phyloP scores from a whole-genome alignment of 768 basidiomycete genomes.

The Hericium erinaceus region DNA sequence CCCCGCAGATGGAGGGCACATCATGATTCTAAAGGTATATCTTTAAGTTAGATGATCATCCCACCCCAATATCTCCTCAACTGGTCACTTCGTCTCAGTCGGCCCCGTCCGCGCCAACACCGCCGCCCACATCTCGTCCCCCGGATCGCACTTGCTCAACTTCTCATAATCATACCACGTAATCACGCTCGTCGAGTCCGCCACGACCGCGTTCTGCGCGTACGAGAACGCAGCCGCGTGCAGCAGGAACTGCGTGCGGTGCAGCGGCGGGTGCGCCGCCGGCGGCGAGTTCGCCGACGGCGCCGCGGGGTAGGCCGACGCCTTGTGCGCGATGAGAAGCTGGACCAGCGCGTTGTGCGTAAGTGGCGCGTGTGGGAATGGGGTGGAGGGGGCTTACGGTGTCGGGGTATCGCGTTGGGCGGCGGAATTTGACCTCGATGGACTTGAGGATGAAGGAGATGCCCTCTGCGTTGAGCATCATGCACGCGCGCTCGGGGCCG shows the following conservation, averaged over 20 bases:
- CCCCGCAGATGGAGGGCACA: no score
- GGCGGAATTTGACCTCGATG: slow-evolving; percentile 53
- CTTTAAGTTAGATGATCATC: no score
- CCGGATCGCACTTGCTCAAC: slow-evolving; percentile 56
- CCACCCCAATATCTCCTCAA: no score
- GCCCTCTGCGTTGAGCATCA: slow-evolving; percentile 54
- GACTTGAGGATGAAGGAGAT: slow-evolving; percentile 70
- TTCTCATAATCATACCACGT: slow-evolving; percentile 77
- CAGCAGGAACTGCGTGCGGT: slow-evolving; percentile 38
- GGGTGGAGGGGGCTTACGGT: slow-evolving; percentile 32
- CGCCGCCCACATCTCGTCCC: slow-evolving; percentile 34
- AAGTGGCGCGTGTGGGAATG: background rate
- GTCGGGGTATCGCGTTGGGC: slow-evolving; percentile 70
- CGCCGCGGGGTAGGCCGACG: slow-evolving; percentile 21
- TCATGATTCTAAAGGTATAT: no score
- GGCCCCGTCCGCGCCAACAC: slow-evolving; percentile 19
- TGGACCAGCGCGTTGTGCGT: slow-evolving; percentile 16
- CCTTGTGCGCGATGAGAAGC: slow-evolving; percentile 59
- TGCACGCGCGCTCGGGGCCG: slow-evolving; percentile 42
- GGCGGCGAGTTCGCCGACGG: slow-evolving; percentile 20
- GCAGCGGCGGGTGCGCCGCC: slow-evolving; percentile 15
- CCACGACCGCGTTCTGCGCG: slow-evolving; percentile 50
- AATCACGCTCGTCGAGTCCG: slow-evolving; percentile 51
- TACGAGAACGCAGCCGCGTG: slow-evolving; percentile 55
- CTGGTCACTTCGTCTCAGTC: background rate